Conservation (phyloP, 2,329 filamentous ascomycete species). For the Fusarium sp. region DNA sequence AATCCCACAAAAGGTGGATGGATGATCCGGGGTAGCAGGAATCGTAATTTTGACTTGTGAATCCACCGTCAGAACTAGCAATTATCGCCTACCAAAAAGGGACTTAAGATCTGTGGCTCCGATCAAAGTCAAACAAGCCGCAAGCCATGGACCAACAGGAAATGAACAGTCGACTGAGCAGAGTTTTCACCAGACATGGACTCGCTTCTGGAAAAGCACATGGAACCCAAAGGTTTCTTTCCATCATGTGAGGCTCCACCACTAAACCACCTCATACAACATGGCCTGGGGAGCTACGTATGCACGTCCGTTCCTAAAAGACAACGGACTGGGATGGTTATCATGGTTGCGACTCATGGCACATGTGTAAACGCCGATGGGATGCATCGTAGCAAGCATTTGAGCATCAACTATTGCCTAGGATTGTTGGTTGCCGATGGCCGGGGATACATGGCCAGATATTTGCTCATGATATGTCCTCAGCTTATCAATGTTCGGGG, state of each 20-base stretch:
- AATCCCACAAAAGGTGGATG: constrained; percentile 6
- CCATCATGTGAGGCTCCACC: constrained; percentile 30
- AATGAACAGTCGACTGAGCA: constrained; percentile 18
- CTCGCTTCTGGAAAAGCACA: constrained; percentile 29
- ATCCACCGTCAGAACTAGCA: constrained; percentile 20
- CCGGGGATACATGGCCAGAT: not conserved
- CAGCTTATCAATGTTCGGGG: not conserved
- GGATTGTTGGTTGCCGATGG: constrained; percentile 4
- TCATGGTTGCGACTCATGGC: constrained; percentile 23
- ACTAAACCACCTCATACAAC: constrained; percentile 16
- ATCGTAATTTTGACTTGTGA: constrained; percentile 1
- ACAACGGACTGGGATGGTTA: not conserved
- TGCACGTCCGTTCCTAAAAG: constrained; percentile 6
- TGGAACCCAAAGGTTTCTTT: constrained; percentile 22
- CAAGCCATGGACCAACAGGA: constrained; percentile 17
- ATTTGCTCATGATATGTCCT: constrained; percentile 1
- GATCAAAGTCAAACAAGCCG: constrained; percentile 9
- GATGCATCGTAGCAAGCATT: constrained; percentile 11
- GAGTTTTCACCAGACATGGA: constrained; percentile 29
- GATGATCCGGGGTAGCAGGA: constrained; percentile 31
- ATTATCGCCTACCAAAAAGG: constrained; percentile 12
- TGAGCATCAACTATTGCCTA: constrained; percentile 8
- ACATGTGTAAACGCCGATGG: not conserved
- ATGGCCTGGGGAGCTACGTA: not conserved
- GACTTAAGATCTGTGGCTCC: constrained; percentile 14